Percentiles rank a stretch among this genome's conserved stretches.
Evolutionary conservation across 352 stramenopile species (phyloP).

Genomic region (Pythium brassicae): DNA sequence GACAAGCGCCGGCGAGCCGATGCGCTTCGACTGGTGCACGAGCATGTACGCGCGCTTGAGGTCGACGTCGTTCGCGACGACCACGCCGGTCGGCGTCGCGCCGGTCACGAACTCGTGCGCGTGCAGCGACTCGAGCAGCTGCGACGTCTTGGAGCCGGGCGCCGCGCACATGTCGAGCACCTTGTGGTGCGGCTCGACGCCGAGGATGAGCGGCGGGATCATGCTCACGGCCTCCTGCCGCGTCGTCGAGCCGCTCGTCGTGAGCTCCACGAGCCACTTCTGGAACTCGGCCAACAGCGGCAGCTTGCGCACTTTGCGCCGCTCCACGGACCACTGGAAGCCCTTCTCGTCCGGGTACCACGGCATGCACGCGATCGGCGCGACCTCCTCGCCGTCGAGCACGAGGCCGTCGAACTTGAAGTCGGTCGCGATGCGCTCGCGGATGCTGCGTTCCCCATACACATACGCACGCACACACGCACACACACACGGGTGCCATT

Average conservation of each 20-base stretch:
- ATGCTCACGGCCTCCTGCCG: conserved; percentile 99
- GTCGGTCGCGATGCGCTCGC: conserved; percentile 77
- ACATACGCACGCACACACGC: too few species aligned
- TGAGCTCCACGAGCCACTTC: conserved; percentile 95
- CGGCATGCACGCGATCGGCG: conserved; percentile 76
- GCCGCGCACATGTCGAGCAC: conserved; percentile 98
- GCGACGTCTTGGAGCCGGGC: conserved; percentile 98
- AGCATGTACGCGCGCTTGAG: conserved; percentile 98
- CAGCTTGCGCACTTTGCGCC: conserved; percentile 90
- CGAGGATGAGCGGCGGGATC: conserved; percentile 97
- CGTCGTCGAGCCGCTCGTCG: conserved; percentile 92
- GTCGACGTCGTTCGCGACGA: conserved; percentile 97
- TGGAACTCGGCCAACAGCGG: conserved; percentile 91
- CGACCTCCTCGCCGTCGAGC: conserved; percentile 75
- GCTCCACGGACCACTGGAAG: conserved; percentile 88
- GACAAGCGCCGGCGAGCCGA: conserved; percentile 92
- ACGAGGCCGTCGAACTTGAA: conserved; percentile 85
- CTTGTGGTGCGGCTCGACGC: conserved; percentile 91
- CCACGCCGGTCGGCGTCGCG: conserved; percentile 83
- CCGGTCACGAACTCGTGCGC: conserved; percentile 73
- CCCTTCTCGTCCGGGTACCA: conserved; percentile 89
- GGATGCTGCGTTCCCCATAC: conserved; percentile 42
- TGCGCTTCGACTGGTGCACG: conserved; percentile 94
- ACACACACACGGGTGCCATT: conserved; percentile 6
- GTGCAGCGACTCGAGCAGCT: conserved; percentile 95